Evolutionary conservation across 805 yeast genomes (phyloP), one percentile per base, ranked within the genome.

Genomic region (Metschnikowia picachoensis): DNA sequence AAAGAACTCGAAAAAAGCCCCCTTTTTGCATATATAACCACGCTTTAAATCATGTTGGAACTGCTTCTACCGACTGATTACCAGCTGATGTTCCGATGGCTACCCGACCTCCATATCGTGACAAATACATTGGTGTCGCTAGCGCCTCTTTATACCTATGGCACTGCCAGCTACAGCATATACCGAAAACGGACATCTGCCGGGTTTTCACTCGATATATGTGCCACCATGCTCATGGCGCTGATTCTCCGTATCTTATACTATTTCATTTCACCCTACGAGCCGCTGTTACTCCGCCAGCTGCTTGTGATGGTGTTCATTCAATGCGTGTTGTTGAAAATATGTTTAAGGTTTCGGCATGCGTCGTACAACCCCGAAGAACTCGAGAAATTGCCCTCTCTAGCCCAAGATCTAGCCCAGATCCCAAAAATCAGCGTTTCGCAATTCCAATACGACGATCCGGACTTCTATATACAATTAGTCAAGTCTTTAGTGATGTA

Each of bases 181-280:
- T 76, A 80, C 56, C 70, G 74, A 39, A 76, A 78, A 30, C 70
- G 82, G 60, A 76, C 90, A 0, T 78, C 92, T 1, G 72, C 78
- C 17, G 97, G 97, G 17, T 89, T 90, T 60, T 85, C 95, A 5
- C 72, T 89, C n/a, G 97, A 91, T 65, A 87, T 91, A 10, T 91
- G 97, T 66, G 91, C 89, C 7, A 87, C 96, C 7, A 89, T 91
- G 96, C 62, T 90, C 50, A 73, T 88, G 52, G 83, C 96, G 1
- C 78, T 89, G 35, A 78, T 82, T 5, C 66, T 89, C 38, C 73
- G 95, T 53, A 82, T 90, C 27, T 79, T 81, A 46, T 90, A 87
- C 68, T 91, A 85, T 68, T 63, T 85, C 50, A 82, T 87, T 41
- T 78, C 83, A 38, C 96, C 96, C 0, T 90, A 83, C 60, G 97